phyloP scores from a whole-genome alignment of 1,139 yeast species.

The Protomyces macrosporus region DNA sequence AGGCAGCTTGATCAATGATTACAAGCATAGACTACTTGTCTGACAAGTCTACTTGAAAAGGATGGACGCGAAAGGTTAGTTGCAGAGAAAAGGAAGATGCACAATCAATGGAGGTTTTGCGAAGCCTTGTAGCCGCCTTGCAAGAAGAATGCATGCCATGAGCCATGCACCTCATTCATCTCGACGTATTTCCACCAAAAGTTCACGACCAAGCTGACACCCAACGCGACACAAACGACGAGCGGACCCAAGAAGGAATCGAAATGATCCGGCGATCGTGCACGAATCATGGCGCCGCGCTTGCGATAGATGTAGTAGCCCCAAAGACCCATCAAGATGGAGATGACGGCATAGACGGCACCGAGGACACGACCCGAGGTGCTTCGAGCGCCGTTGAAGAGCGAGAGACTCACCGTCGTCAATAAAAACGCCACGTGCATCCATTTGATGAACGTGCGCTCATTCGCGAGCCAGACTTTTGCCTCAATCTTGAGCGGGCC shows the following conservation, averaged over 20 bases:
- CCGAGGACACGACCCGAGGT: constrained; percentile 52
- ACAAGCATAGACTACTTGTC: too few species aligned
- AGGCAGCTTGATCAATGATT: too few species aligned
- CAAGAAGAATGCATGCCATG: not conserved
- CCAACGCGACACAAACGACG: constrained; percentile 64
- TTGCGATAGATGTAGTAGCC: constrained; percentile 71
- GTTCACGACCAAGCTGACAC: constrained; percentile 62
- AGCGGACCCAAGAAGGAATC: constrained; percentile 89
- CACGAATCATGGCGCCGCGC: constrained; percentile 67
- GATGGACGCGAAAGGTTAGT: too few species aligned
- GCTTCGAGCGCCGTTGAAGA: constrained; percentile 53
- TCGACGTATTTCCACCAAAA: constrained; percentile 36
- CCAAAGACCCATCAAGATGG: constrained; percentile 82
- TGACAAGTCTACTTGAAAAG: too few species aligned
- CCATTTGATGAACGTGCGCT: constrained; percentile 96
- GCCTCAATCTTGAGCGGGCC: constrained; percentile 94
- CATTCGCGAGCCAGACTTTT: constrained; percentile 97
- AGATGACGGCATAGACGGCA: constrained; percentile 69
- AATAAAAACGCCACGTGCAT: constrained; percentile 81
- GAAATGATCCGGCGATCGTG: constrained; percentile 73
- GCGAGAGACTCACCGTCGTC: constrained; percentile 79
- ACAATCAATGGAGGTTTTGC: not conserved
- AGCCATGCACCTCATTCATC: constrained; percentile 3
- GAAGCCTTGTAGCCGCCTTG: not conserved
- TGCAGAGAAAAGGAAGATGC: too few species aligned